Evolutionary conservation across 1,139 yeast species (phyloP).

Genomic region (Scheffersomyces illinoinensis): DNA sequence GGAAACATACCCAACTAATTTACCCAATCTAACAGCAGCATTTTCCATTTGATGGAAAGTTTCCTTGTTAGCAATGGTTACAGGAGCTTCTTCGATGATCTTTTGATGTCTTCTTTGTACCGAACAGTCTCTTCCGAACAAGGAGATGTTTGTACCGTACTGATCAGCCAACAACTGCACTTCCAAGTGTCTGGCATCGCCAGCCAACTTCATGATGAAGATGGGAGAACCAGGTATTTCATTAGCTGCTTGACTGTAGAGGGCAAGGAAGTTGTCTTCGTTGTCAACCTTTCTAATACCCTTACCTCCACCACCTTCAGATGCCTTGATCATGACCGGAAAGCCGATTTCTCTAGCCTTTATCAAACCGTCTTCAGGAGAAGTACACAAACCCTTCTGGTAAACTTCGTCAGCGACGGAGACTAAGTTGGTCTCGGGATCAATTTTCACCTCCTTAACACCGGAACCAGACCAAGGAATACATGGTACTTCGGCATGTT

Average conservation of each 20-base stretch:
- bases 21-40: conserved; percentile 96
- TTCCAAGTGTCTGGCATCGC: conserved; percentile 93
- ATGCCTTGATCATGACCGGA: conserved; percentile 95
- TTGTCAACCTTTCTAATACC: conserved; percentile 91
- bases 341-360: conserved; percentile 88
- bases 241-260: conserved; percentile 86
- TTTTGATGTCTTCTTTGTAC: conserved; percentile 98
- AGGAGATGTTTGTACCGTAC: conserved; percentile 89
- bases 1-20: conserved; percentile 94
- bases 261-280: conserved; percentile 67
- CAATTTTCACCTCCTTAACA: conserved; percentile 75
- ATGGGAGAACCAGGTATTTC: conserved; percentile 97
- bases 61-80: conserved; percentile 83
- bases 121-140: conserved; percentile 95
- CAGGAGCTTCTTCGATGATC: conserved; percentile 96
- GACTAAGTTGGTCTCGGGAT: conserved; percentile 70
- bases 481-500: conserved; percentile 96
- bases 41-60: conserved; percentile 91
- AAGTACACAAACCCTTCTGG: conserved; percentile 80
- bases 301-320: conserved; percentile 99
- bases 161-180: conserved; percentile 94
- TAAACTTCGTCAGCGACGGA: conserved; percentile 85
- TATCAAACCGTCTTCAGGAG: conserved; percentile 84
- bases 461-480: conserved; percentile 99
- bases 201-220: conserved; percentile 92